A percentile compares a stretch with the other conserved stretches of the same genome.
Evolutionary conservation across 1,284 basidiomycete species (phyloP).

Genomic region (Trichosporon faecale): DNA sequence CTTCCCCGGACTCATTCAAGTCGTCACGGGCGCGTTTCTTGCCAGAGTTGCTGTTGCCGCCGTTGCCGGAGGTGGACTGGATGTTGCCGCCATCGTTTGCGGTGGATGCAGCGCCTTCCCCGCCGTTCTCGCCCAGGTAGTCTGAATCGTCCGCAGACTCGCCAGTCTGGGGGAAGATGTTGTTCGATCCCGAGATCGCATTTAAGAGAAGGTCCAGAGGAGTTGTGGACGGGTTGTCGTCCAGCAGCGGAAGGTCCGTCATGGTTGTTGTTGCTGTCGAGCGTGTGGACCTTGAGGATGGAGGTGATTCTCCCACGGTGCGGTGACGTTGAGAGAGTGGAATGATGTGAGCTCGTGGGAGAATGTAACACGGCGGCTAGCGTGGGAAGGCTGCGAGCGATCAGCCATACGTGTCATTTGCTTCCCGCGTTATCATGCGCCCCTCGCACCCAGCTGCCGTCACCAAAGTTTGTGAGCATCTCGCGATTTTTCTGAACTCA

Average conservation of each 20-base stretch:
- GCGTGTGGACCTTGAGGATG: constrained; percentile 22
- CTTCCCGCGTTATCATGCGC: not conserved
- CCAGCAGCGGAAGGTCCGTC: constrained; percentile 20
- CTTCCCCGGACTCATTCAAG: not conserved
- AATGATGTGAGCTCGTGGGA: constrained; percentile 13
- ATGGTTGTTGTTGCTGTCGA: constrained; percentile 22
- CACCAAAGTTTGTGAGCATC: not conserved
- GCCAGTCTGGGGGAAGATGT: not conserved
- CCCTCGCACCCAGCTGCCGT: constrained; percentile 2
- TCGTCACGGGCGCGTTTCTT: constrained; percentile 9
- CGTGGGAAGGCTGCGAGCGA: not conserved
- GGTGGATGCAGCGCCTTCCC: not conserved
- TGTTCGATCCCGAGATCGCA: constrained; percentile 36
- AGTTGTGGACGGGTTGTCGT: constrained; percentile 23
- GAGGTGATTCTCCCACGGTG: constrained; percentile 22
- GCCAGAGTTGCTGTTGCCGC: not conserved
- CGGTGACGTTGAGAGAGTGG: not conserved
- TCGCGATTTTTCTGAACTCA: not conserved
- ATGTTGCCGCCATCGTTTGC: constrained; percentile 14
- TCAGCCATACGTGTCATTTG: not conserved
- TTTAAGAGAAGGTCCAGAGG: constrained; percentile 48
- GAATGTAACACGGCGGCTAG: not conserved
- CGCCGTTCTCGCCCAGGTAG: constrained; percentile 5
- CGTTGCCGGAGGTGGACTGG: not conserved
- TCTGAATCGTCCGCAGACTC: constrained; percentile 4